Conservation (phyloP, 2,329 filamentous ascomycete species). For the Xylaria sp. region DNA sequence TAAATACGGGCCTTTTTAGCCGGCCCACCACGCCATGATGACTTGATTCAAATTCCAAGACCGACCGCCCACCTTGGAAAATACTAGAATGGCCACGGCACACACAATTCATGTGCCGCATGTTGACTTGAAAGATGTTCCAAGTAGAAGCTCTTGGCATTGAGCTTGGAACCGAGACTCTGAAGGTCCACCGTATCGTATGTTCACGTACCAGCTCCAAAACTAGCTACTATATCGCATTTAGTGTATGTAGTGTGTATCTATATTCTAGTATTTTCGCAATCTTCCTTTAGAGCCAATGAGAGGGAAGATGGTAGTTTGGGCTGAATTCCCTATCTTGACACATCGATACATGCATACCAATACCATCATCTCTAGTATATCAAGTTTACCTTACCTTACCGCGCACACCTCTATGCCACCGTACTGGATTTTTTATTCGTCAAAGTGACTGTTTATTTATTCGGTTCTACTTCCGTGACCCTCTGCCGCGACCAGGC, state of each 20-base stretch:
- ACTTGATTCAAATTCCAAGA: slow-evolving; percentile 3
- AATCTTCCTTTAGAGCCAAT: slow-evolving; percentile 4
- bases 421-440: not conserved
- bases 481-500: not conserved
- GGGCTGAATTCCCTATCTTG: not conserved
- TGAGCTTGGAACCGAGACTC: slow-evolving; percentile 14
- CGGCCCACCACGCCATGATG: slow-evolving; percentile 14
- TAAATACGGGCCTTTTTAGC: slow-evolving; percentile 29
- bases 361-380: not conserved
- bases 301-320: not conserved
- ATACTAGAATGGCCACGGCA: not conserved
- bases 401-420: not conserved
- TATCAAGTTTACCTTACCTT: not conserved
- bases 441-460: not conserved
- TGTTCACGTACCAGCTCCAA: not conserved
- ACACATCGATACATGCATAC: slow-evolving; percentile 17
- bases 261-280: not conserved
- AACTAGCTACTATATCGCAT: not conserved
- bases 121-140: slow-evolving; percentile 2
- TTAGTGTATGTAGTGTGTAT: no score
- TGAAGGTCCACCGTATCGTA: slow-evolving; percentile 10
- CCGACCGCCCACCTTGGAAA: not conserved
- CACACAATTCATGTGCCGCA: not conserved
- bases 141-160: slow-evolving; percentile 6
- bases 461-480: not conserved